Base-by-base conservation (phyloP, 805 yeast species). In the Komagataella mondaviorum region DNA sequence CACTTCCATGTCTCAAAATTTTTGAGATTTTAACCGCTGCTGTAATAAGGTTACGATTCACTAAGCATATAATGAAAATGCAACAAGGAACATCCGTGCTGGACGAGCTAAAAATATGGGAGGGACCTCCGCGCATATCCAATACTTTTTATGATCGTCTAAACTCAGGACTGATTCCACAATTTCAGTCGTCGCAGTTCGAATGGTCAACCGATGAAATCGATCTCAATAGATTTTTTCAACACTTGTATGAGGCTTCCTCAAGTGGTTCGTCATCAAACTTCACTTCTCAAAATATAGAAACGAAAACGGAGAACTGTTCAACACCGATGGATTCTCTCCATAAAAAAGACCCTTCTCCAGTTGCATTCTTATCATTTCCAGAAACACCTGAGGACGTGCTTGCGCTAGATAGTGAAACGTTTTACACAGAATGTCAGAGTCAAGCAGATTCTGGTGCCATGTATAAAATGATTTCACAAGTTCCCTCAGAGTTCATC, bases 21-120 rank as follows among this genome's bases (percentile, higher is more conserved):
- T 83, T 84, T 60, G 86, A 84, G 55, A 77, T 85, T 39, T 64
- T 88, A 48, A 73, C 86, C 0, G 81, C 85, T 6, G 96, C 87
- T 0, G 82, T 88, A 12, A 69, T 83, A 14, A 77, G 78, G 59
- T 63, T 87, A 50, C 75, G 73, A 55, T 82, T 75, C 54, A 66
- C 71, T 46, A 68, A 67, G 17, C 24, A 30, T 30, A 30, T 30
- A 30, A 30, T 30, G 39, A 30, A 30, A 30, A 30, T 30, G 39
- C 39, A 30, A 30, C 39, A 30, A 30, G 39, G 45, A 22, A 36
- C 45, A 30, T 23, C 24, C 23, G 18, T 24, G 3, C 45, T 45
- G 23, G 46, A 39, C 14, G 47, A 47, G 22, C 46, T 39, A 52
- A 51, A 23, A 44, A 49, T 48, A 48, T 18, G 14, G 44, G 36